phyloP scores from a whole-genome alignment of 2,329 filamentous ascomycete genomes.

The Teratosphaeria zuluensis region DNA sequence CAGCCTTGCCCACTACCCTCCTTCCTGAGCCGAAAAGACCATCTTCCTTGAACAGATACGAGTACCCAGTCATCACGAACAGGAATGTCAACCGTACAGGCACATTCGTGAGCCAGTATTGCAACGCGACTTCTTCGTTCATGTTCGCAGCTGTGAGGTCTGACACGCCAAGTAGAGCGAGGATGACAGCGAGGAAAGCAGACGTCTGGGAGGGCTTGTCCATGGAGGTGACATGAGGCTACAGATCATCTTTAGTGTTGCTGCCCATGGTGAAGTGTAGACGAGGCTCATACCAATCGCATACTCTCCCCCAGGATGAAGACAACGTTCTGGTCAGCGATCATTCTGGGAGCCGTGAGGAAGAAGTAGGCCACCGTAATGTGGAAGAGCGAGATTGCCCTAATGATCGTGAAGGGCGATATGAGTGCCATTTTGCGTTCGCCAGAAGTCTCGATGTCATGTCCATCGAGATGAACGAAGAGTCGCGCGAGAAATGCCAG shows the following conservation, averaged over 20 bases:
- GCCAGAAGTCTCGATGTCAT: not conserved
- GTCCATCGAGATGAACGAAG: not conserved
- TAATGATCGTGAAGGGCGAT: slow-evolving; percentile 70
- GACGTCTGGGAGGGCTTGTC: slow-evolving; percentile 59
- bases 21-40: slow-evolving; percentile 33
- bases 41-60: slow-evolving; percentile 50
- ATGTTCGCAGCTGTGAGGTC: slow-evolving; percentile 40
- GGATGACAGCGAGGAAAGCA: slow-evolving; percentile 57
- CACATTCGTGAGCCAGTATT: slow-evolving; percentile 43
- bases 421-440: slow-evolving; percentile 60
- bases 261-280: not conserved
- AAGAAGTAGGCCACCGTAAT: slow-evolving; percentile 77
- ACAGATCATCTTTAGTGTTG: slow-evolving; percentile 1
- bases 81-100: slow-evolving; percentile 58
- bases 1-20: slow-evolving; percentile 8
- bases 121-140: slow-evolving; percentile 31
- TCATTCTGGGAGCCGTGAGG: slow-evolving; percentile 58
- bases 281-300: slow-evolving; percentile 53
- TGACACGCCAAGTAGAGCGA: slow-evolving; percentile 47
- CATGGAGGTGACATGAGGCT: slow-evolving; percentile 60
- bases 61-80: slow-evolving; percentile 53
- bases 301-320: slow-evolving; percentile 75
- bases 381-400: slow-evolving; percentile 74
- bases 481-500: not conserved
- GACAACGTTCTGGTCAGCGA: slow-evolving; percentile 73